Evolutionary conservation across 257 asterid species (phyloP).

Genomic region (Jaltomata sinuosa): DNA sequence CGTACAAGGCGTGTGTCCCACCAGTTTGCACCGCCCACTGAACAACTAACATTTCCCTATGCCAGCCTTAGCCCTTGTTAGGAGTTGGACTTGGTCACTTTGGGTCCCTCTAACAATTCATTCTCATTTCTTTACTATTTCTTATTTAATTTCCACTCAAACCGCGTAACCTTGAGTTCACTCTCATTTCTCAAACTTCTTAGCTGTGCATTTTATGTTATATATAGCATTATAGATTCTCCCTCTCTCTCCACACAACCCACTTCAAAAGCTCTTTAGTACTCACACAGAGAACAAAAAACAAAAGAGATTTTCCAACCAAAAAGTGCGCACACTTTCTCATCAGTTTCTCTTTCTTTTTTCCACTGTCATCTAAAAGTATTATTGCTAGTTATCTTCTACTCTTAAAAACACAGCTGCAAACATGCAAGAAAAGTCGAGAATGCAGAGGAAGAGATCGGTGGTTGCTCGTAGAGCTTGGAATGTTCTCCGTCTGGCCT

Average conservation of each 20-base stretch:
- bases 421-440: slow-evolving; percentile 1
- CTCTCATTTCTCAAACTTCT: neutral
- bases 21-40: neutral
- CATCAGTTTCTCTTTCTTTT: neutral
- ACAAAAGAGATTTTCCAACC: neutral
- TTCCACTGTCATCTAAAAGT: neutral
- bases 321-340: neutral
- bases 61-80: neutral
- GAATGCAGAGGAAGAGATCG: slow-evolving; percentile 33
- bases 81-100: neutral
- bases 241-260: neutral
- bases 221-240: neutral
- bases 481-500: slow-evolving; percentile 48
- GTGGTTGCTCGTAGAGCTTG: slow-evolving; percentile 36
- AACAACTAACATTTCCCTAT: neutral
- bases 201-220: neutral
- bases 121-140: neutral
- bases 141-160: neutral
- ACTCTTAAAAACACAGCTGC: neutral
- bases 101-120: neutral
- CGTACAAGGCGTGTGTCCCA: neutral
- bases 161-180: neutral
- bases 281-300: neutral
- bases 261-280: neutral
- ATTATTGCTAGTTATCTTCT: neutral